Evolutionary conservation across 768 basidiomycete genomes (phyloP), one percentile per base, ranked within the genome.

Genomic region (Suillus subalutaceus): DNA sequence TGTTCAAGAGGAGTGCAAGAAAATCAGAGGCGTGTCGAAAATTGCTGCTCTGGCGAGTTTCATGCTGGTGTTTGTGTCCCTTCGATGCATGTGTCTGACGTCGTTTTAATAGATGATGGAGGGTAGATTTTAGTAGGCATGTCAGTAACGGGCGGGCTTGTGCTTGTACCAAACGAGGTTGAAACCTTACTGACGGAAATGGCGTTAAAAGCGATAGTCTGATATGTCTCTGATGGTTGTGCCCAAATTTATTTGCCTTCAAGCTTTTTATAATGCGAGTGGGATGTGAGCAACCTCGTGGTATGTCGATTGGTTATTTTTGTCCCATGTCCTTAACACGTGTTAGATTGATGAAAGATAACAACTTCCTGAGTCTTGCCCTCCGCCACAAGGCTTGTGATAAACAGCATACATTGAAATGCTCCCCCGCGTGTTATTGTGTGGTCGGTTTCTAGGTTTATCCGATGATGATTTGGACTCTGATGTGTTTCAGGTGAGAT

Each of bases 1-100:
- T 72, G 83, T 84, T 1, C 76, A 85, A 37, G 81, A 81, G 46
- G 89, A 91, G 72, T 92, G 90, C 72, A 86, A 81, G 75, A 89
- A 88, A 70, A 79, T 88, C 62, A 89, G 86, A 68, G 82, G 83
- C 16, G 76, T 85, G 30, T 77, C 76, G 62, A 81, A 76, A 70
- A 74, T 81, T 48, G 46, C 77, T 43, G 71, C 78, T 16, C 78
- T 84, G 79, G 83, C 82, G 58, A 57, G 75, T 72, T 20, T n/a
- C 30, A 20, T 35, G 1, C 40, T 18, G 38, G 23, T 40, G 7
- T 41, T 40, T 26, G 16, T 16, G 16, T 30, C 6, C n/a, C 58
- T 43, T 60, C 18, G 6, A 43, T 43, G 7, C 18, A 30, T 20
- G 18, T 60, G 8, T 60, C 26, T 60, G 26, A 60, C 16, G 16